Percentiles rank a stretch among this genome's conserved stretches.
phyloP scores from a whole-genome alignment of 176 grass and related monocot genomes.

The Triticum turgidum region DNA sequence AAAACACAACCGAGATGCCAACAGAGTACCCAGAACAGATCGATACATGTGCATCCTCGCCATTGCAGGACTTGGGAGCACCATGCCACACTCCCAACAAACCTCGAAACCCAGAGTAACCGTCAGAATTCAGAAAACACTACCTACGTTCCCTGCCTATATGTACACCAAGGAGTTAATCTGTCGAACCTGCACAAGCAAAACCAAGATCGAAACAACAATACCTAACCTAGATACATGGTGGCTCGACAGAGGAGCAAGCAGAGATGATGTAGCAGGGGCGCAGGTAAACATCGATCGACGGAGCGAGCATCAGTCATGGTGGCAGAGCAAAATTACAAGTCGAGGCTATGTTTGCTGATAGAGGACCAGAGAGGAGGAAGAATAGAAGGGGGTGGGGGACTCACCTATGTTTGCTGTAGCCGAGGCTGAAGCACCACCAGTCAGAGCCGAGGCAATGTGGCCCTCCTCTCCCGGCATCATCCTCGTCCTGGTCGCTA shows the following conservation, averaged over 20 bases:
- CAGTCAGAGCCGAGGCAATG: too few species aligned
- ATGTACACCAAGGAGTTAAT: not conserved
- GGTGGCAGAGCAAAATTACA: slow-evolving; percentile 39
- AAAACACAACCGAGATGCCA: not conserved
- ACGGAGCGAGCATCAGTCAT: slow-evolving; percentile 20
- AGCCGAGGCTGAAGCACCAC: too few species aligned
- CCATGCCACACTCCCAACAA: not conserved
- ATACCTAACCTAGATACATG: too few species aligned
- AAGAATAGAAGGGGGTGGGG: too few species aligned
- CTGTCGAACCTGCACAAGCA: not conserved
- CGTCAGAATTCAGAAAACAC: not conserved
- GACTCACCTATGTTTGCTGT: too few species aligned
- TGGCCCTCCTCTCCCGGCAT: too few species aligned
- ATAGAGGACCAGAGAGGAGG: too few species aligned
- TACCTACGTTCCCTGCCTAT: not conserved
- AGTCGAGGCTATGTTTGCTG: not conserved
- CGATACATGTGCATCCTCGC: slow-evolving; percentile 36
- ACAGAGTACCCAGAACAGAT: slow-evolving; percentile 4
- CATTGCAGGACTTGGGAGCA: slow-evolving; percentile 46
- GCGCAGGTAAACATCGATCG: not conserved
- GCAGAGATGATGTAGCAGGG: not conserved
- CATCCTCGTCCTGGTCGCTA: too few species aligned
- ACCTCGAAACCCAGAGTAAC: not conserved
- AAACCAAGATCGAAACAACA: too few species aligned
- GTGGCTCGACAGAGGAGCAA: not conserved